Evolutionary conservation across 1,139 yeast genomes (phyloP).

Genomic region (Pichia cactophila): DNA sequence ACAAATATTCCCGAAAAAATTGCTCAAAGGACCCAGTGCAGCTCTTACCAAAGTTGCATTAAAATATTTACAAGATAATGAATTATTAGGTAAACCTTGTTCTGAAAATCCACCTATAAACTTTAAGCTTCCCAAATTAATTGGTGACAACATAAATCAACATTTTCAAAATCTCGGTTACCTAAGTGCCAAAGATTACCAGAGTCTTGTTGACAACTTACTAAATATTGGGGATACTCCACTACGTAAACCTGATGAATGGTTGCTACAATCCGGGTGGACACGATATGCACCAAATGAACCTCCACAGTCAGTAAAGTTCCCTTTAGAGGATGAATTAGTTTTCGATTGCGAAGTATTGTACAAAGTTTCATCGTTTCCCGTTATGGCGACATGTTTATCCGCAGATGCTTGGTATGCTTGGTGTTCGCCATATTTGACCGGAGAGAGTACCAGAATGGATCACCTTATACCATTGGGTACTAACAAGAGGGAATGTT

Average conservation of each 20-base stretch:
- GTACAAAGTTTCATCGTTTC: slow-evolving; percentile 65
- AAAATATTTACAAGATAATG: slow-evolving; percentile 53
- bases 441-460: slow-evolving; percentile 42
- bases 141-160: slow-evolving; percentile 69
- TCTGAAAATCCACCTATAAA: slow-evolving; percentile 53
- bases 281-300: slow-evolving; percentile 52
- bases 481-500: slow-evolving; percentile 38
- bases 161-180: slow-evolving; percentile 74
- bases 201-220: slow-evolving; percentile 38
- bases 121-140: slow-evolving; percentile 58
- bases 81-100: slow-evolving; percentile 73
- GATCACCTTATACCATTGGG: slow-evolving; percentile 66
- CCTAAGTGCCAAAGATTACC: slow-evolving; percentile 54
- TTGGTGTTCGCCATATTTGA: slow-evolving; percentile 86
- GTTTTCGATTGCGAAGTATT: slow-evolving; percentile 89
- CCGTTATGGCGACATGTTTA: slow-evolving; percentile 78
- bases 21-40: slow-evolving; percentile 3
- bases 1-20: slow-evolving; percentile 48
- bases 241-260: slow-evolving; percentile 38
- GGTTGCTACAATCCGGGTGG: slow-evolving; percentile 77
- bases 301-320: slow-evolving; percentile 51
- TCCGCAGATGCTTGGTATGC: slow-evolving; percentile 82
- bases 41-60: slow-evolving; percentile 51
- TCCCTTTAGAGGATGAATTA: slow-evolving; percentile 60
- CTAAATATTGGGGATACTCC: slow-evolving; percentile 25